Percentiles rank a stretch among this genome's conserved stretches.
phyloP scores from a whole-genome alignment of 2,329 filamentous ascomycete genomes.

The Fusarium nanum region DNA sequence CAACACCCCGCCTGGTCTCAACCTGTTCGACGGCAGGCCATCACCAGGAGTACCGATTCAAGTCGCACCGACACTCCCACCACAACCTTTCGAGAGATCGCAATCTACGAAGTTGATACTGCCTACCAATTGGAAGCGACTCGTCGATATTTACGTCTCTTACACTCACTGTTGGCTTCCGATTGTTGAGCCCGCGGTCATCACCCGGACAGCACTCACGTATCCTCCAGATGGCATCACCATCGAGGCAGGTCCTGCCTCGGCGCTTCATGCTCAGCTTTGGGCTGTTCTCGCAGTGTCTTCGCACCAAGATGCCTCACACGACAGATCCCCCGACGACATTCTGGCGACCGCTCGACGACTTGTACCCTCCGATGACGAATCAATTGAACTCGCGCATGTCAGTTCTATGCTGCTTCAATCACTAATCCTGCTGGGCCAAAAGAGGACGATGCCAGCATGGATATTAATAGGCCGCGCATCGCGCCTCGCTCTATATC shows the following conservation, averaged over 20 bases:
- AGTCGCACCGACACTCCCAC: conserved; percentile 12
- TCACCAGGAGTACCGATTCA: conserved; percentile 38
- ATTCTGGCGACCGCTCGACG: conserved; percentile 64
- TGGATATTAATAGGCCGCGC: conserved; percentile 75
- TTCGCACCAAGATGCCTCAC: conserved; percentile 62
- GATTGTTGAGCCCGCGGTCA: conserved; percentile 73
- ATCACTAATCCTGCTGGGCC: conserved; percentile 71
- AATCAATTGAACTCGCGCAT: conserved; percentile 57
- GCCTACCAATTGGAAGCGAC: conserved; percentile 65
- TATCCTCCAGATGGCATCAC: conserved; percentile 55
- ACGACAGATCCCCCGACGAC: conserved; percentile 40
- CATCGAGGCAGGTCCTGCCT: conserved; percentile 50
- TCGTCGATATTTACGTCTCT: conserved; percentile 79
- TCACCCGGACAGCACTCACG: conserved; percentile 61
- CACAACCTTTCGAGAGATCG: background rate
- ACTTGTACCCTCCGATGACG: conserved; percentile 62
- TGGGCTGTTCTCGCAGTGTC: conserved; percentile 71
- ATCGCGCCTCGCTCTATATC: conserved; percentile 58
- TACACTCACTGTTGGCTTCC: conserved; percentile 84
- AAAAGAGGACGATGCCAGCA: conserved; percentile 66
- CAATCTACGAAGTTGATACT: conserved; percentile 51
- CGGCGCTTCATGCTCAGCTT: conserved; percentile 62
- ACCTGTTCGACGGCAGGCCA: conserved; percentile 33
- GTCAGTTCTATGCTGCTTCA: conserved; percentile 63
- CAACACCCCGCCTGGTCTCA: conserved; percentile 39